These are phyloP conservation scores for Psilocybe subaeruginosa DNA, from an alignment of 768 basidiomycete species.

Conservation along the genomic window DNA sequence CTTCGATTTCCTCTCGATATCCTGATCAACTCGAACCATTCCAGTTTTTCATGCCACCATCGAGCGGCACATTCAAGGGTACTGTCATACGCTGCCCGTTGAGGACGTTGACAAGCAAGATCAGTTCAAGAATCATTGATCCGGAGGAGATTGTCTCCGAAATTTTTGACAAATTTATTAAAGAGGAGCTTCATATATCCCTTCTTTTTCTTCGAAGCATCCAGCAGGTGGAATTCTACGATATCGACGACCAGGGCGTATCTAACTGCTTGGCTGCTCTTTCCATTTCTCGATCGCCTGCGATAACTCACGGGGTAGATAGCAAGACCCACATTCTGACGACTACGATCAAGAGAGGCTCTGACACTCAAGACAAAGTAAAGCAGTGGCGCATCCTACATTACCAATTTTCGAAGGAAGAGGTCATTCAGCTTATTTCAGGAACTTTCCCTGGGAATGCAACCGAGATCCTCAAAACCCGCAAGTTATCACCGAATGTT, in stretches of 20 bases:
- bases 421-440: conserved; percentile 29
- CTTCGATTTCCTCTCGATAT: conserved; percentile 20
- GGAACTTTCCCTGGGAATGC: conserved; percentile 28
- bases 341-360: conserved; percentile 17
- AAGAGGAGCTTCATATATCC: conserved; percentile 39
- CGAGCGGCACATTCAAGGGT: conserved; percentile 32
- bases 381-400: conserved; percentile 38
- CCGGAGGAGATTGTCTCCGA: conserved; percentile 32
- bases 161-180: conserved; percentile 44
- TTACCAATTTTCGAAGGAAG: conserved; percentile 25
- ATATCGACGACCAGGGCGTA: conserved; percentile 32
- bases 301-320: neutral
- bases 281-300: conserved; percentile 16
- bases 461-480: conserved; percentile 27
- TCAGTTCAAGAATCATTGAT: conserved; percentile 36
- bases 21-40: conserved; percentile 38
- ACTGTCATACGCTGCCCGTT: conserved; percentile 53
- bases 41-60: conserved; percentile 22
- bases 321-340: conserved; percentile 14
- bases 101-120: conserved; percentile 32
- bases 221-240: conserved; percentile 39
- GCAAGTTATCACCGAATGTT: conserved; percentile 45
- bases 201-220: conserved; percentile 47
- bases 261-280: conserved; percentile 18
- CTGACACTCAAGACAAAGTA: neutral